Conservation (phyloP, 2,329 filamentous ascomycete species). For the Zymoseptoria ardabiliae region DNA sequence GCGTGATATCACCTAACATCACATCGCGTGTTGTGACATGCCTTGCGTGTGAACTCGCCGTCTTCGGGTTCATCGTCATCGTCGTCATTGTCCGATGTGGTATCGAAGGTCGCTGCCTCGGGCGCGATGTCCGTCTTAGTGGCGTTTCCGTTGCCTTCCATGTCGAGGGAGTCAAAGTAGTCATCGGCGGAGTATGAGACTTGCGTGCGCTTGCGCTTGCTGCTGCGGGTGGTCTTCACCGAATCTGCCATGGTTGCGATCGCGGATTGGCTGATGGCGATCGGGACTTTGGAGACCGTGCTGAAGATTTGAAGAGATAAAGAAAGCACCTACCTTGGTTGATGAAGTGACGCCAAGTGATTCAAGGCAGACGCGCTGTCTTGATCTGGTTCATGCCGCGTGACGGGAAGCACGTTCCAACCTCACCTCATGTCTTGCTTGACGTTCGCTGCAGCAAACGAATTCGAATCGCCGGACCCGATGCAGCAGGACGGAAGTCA, state of each 20-base stretch:
- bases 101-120: not conserved
- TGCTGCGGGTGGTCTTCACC: slow-evolving; percentile 1
- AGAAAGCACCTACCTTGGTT: too few species aligned
- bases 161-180: slow-evolving; percentile 13
- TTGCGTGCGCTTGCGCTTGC: slow-evolving; percentile 25
- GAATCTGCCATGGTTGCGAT: not conserved
- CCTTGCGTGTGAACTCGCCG: not conserved
- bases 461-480: too few species aligned
- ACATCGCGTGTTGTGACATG: not conserved
- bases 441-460: too few species aligned
- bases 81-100: not conserved
- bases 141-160: not conserved
- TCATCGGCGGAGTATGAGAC: slow-evolving; percentile 22
- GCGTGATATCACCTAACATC: not conserved
- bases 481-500: too few species aligned
- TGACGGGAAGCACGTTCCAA: too few species aligned
- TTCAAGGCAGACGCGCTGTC: too few species aligned
- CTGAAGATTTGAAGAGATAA: too few species aligned
- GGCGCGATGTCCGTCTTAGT: not conserved
- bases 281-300: too few species aligned
- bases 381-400: too few species aligned
- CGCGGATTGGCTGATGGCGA: too few species aligned
- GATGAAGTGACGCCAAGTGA: too few species aligned
- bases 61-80: not conserved
- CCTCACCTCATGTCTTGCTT: too few species aligned